Base-by-base conservation (phyloP, 2,329 filamentous ascomycete species). In the Talaromyces sp. region DNA sequence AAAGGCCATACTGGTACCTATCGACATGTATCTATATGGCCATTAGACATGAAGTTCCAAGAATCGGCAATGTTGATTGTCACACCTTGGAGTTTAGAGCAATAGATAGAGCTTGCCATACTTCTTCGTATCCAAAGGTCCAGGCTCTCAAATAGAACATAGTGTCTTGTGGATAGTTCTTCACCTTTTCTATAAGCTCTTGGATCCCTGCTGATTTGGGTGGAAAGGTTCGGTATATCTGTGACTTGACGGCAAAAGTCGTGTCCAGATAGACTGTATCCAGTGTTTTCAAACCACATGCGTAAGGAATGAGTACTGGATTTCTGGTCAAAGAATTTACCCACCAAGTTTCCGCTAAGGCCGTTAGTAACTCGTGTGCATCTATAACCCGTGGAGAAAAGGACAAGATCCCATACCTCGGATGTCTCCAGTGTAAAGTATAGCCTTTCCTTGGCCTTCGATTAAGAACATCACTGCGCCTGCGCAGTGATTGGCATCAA, bases 381-480 rank as follows among this genome's bases (percentile, higher is more conserved):
- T 33, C 1, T 33, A 28, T 12, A 53, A 53, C 64, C 56, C 55
- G 5, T n/a, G 34, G 40, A 27, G 12, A 52, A 53, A 34, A 47
- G 30, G n/a, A 16, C n/a, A 55, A 18, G 27, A 40, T 10, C 16
- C 61, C 63, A 58, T 71, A 80, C 79, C 88, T 66, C 94, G 85
- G 47, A 96, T 87, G 69, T 97, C 94, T 5, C 93, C 93, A 0
- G 93, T 96, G 70, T 97, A 98, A 0, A 97, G 78, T 1, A 96
- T 82, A 0, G 92, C 88, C 64, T 87, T 90, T 0, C 81, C 82
- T 59, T 85, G 75, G 1, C 86, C 87, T 75, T 97, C 91, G 31
- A 97, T 89, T 18, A 97, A 79, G 70, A 97, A 97, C 92, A 96
- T 96, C 18, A 95, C 91, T 18, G 92, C 88, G 0, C 94, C 93